Evolutionary conservation across 2,329 filamentous ascomycete species (phyloP), one percentile per base, ranked within the genome.

Genomic region (Massarina eburnea): DNA sequence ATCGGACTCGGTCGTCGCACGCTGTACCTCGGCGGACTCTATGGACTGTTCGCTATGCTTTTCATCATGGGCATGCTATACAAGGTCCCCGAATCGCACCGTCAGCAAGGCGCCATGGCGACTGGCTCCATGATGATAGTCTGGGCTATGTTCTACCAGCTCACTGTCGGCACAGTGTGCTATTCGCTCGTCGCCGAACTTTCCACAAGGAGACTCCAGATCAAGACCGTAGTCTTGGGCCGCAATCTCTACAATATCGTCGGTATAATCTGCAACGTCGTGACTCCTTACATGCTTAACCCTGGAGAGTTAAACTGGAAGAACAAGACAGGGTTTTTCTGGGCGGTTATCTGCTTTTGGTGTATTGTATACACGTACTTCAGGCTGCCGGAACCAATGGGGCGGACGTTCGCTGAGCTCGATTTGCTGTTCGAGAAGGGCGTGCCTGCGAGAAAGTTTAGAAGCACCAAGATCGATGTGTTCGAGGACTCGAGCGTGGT

Each of bases 251-350:
- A 75, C 76, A 91, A 94, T 61, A 75, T 95, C 40, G 87, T 91
- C 34, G 86, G 82, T 52, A 95, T 96, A 55, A 73, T 95, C 59
- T 89, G 84, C 64, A 85, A 83, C 40, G 86, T 95, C 3, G 71
- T 96, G 32, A 95, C 89, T 0, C 91, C 91, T 0, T 95, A 95
- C 72, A 96, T 96, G 91, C 79, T 95, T 33, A 96, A 96, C 72
- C 89, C 91, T 0, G 79, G 77, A 1, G 86, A 83, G 0, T 96
- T 91, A 91, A 76, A 95, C 71, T 96, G 90, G 91, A 79, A 82
- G 49, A 94, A 94, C 72, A 94, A 81, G 59, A 82, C 90, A 0
- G 90, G 91, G 21, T 95, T 95, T 74, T 95, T 95, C 76, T 90
- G 90, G 88, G 85, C 83, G 12, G 88, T 85, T 0, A 84, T 89